Conservation (phyloP, 2,329 filamentous ascomycete species). For the Sarocladium brachiariae region DNA sequence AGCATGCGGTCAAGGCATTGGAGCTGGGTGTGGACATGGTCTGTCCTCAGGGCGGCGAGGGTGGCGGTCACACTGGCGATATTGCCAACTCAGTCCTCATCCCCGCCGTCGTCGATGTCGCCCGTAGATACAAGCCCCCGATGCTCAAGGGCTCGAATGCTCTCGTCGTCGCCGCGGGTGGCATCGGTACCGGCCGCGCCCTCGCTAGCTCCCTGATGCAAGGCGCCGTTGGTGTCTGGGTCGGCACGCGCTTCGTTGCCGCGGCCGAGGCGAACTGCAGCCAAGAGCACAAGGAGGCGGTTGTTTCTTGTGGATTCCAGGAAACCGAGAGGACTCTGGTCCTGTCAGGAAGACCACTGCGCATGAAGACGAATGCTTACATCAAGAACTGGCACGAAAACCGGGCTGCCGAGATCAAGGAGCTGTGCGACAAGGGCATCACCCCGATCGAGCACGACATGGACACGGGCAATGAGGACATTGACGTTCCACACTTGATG, state of each 20-base stretch:
- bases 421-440: constrained; percentile 67
- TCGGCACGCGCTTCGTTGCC: constrained; percentile 88
- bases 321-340: constrained; percentile 81
- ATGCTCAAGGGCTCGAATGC: constrained; percentile 63
- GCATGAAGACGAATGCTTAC: constrained; percentile 78
- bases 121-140: constrained; percentile 61
- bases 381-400: constrained; percentile 69
- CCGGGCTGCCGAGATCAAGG: constrained; percentile 65
- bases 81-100: constrained; percentile 81
- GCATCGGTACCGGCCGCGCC: constrained; percentile 74
- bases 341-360: constrained; percentile 71
- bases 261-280: constrained; percentile 74
- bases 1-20: constrained; percentile 83
- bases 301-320: constrained; percentile 70
- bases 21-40: constrained; percentile 83
- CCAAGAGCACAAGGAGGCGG: constrained; percentile 74
- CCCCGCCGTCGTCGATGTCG: constrained; percentile 80
- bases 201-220: constrained; percentile 80
- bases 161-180: constrained; percentile 82
- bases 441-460: constrained; percentile 79
- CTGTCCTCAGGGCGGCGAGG: constrained; percentile 88
- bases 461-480: constrained; percentile 65
- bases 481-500: constrained; percentile 88
- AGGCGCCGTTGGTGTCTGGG: constrained; percentile 85
- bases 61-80: constrained; percentile 87